Evolutionary conservation across 495 filamentous ascomycete species (phyloP), one percentile per base, ranked within the genome.

Genomic region (Aspergillus leporis): DNA sequence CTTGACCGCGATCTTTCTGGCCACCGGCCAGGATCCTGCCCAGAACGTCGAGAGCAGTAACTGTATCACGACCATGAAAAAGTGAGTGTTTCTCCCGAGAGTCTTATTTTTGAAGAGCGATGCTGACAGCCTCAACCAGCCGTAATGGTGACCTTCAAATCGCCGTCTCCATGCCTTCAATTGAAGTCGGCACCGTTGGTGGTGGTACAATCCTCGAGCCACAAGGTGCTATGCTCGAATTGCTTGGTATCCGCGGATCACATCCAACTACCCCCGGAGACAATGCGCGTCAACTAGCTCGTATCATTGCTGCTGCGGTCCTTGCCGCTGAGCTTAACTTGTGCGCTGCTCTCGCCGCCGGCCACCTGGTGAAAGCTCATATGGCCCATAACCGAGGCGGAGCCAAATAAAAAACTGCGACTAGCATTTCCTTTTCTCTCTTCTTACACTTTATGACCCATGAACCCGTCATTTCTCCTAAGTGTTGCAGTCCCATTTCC

Each of bases 31-130:
- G 72, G 95, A 99, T 78, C 95, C 95, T 4, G 94, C 94, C 12
- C 95, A 99, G 74, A 93, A 94, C 59, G 92, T 99, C 0, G 94
- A 98, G 80, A 96, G 91, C 71, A 87, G 88, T 73, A 97, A 95
- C 68, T 99, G 95, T 79, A 98, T 99, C 65, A 97, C 93, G 23
- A 87, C 93, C 30, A 99, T 99, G 94, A 91, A 88, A 74, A 98
- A 97, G 95, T 98, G 83, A 84, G 92, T 85, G 22, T 28, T 48
- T 12, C 9, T n/a, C 40, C 18, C 30, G 34, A 6, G 21, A 51
- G 47, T 36, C 47, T 51, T 36, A n/a, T 7, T 36, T 30, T 22
- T 51, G 28, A 7, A 12, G 38, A 28, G 9, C 16, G 45, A 53
- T 63, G 47, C 74, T 80, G 74, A 78, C 22, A n/a, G 13, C 18